These are phyloP conservation scores for Pyrenophora seminiperda DNA, from an alignment of 2,329 filamentous ascomycete genomes.

Conservation along the genomic window DNA sequence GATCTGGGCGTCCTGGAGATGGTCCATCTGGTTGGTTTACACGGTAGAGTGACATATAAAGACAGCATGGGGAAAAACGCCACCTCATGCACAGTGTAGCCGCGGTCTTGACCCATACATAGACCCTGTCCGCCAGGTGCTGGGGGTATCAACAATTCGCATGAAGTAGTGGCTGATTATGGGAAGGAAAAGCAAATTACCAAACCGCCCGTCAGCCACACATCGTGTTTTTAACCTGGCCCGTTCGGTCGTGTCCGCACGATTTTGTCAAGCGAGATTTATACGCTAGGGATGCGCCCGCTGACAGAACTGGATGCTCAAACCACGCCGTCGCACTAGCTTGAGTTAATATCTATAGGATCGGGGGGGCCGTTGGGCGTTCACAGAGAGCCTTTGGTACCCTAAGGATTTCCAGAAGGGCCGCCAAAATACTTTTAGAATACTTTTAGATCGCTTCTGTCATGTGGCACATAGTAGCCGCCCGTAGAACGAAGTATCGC, in stretches of 20 bases:
- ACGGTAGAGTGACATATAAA: background rate
- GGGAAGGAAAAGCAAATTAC: conserved; percentile 11
- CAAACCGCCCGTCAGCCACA: conserved; percentile 4
- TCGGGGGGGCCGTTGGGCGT: background rate
- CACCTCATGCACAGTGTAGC: too few relatives aligned
- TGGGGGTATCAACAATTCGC: background rate
- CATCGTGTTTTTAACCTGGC: background rate
- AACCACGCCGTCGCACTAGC: conserved; percentile 2
- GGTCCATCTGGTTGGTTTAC: background rate
- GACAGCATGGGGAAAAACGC: background rate
- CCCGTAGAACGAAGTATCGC: background rate
- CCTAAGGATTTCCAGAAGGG: conserved; percentile 3
- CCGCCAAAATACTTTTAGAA: conserved; percentile 1
- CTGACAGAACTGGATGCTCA: background rate
- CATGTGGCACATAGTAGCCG: background rate
- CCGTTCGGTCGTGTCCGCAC: conserved; percentile 1
- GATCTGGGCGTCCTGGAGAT: background rate
- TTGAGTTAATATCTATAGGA: background rate
- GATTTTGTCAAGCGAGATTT: background rate
- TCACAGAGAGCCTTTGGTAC: background rate
- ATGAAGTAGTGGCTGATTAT: conserved; percentile 7
- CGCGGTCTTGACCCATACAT: too few relatives aligned
- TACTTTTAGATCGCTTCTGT: conserved; percentile 6
- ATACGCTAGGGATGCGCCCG: background rate
- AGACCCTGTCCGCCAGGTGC: too few relatives aligned